phyloP scores from a whole-genome alignment of 164 flowering plant genomes.

The Vitis amurensis region DNA sequence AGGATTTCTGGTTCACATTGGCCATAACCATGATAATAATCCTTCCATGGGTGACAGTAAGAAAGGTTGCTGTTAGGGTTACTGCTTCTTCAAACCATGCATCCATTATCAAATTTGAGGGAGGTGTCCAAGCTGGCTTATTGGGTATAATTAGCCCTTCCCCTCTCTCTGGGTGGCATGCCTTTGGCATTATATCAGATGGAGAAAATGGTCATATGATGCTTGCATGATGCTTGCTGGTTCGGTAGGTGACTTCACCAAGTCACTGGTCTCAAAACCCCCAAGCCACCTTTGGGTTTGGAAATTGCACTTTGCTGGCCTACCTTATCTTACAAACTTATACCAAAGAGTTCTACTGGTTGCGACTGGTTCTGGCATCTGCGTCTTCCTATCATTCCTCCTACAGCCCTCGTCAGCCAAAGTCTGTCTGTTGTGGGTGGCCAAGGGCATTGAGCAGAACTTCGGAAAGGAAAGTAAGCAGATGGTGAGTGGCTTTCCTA shows the following conservation, averaged over 20 bases:
- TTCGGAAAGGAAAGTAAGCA: constrained; percentile 51
- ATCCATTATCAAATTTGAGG: background rate
- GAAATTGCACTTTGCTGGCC: too few relatives aligned
- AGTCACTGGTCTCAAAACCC: too few relatives aligned
- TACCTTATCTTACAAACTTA: too few relatives aligned
- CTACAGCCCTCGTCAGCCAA: constrained; percentile 1
- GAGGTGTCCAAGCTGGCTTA: background rate
- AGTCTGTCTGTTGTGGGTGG: constrained; percentile 54
- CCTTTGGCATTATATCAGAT: background rate
- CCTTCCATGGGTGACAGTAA: constrained; percentile 28
- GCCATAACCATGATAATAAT: background rate
- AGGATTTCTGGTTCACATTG: background rate
- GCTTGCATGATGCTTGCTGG: too few relatives aligned
- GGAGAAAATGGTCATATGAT: too few relatives aligned
- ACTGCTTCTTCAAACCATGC: background rate
- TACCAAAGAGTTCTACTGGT: too few relatives aligned
- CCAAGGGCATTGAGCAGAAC: constrained; percentile 56
- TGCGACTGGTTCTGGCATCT: too few relatives aligned
- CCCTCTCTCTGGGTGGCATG: too few relatives aligned
- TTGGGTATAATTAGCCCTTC: background rate
- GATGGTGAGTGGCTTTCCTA: too few relatives aligned
- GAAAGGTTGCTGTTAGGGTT: background rate
- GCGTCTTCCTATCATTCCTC: too few relatives aligned
- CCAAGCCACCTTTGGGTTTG: too few relatives aligned
- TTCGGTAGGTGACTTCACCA: too few relatives aligned